A percentile compares a stretch with the other conserved stretches of the same genome.
Evolutionary conservation across 2,329 filamentous ascomycete species (phyloP).

Genomic region (Cladosporium sp.): DNA sequence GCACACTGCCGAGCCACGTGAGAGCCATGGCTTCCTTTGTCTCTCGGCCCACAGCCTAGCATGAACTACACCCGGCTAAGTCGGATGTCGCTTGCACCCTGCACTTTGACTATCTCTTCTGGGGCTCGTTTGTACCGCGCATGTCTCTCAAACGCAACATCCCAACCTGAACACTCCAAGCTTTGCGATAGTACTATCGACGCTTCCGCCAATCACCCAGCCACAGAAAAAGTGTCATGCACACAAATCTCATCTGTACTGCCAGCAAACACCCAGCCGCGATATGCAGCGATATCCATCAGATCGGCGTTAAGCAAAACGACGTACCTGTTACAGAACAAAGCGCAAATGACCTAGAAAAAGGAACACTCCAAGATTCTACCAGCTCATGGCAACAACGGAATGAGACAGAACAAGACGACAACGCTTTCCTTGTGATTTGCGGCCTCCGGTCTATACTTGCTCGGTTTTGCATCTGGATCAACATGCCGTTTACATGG

Average conservation of each 20-base stretch:
- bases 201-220: neutral
- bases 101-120: no score
- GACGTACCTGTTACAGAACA: neutral
- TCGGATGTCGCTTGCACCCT: no score
- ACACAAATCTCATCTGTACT: neutral
- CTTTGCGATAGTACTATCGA: neutral
- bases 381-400: neutral
- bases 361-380: neutral
- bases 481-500: constrained; percentile 5
- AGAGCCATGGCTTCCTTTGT: no score
- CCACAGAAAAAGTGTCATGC: neutral
- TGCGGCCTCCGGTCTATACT: neutral
- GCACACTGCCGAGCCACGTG: no score
- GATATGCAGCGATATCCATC: neutral
- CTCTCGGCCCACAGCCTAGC: no score
- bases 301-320: neutral
- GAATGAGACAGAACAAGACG: neutral
- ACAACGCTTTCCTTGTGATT: neutral
- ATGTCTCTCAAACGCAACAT: no score
- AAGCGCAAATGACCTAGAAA: neutral
- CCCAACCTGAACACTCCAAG: no score
- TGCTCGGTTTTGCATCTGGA: constrained; percentile 7
- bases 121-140: no score
- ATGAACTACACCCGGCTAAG: no score
- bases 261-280: neutral